Base-by-base conservation (phyloP, 1,139 yeast genomes). In the Saccharomyces hybrid region DNA sequence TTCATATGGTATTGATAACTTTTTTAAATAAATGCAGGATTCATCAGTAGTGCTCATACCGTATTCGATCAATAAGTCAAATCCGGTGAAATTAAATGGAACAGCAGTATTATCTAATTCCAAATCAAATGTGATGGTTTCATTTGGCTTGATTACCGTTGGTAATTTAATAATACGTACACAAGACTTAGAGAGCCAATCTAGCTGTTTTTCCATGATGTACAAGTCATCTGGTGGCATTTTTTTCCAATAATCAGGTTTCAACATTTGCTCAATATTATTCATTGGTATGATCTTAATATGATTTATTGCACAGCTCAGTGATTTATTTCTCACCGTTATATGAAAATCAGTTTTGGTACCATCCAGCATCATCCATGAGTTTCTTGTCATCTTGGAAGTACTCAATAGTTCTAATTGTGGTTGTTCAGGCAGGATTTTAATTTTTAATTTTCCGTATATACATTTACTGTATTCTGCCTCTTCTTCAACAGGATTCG, bases 351-450 rank as follows among this genome's bases (percentile, higher is more conserved):
- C 63, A 54, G 75, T 76, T 54, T 74, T 74, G 60, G 89, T 95
- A 1, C 96, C 96, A 64, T 88, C 96, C 27, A 88, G 70, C 47
- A 88, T 71, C 91, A 87, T 85, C 28, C 62, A 57, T 5, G 64
- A 59, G 38, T 64, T 64, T 29, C 61, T 62, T 2, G 62, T 55
- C 38, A 64, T 54, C 20, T 59, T 56, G 14, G 61, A 54, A 13
- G 65, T 59, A 25, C 63, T 55, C 14, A 62, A 49, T 25, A 64
- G 49, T 54, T 64, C 64, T 11, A 68, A 52, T 26, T 62, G 61
- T 5, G 71, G 71, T 51, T 66, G 69, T 49, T 65, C 70, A 2
- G 68, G 67, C 41, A 67, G 51, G 4, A 68, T 60, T 47, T 57
- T 61, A 11, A 67, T 54, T 20, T 54, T 50, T 4, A 57, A 50